These are phyloP conservation scores for Didymella segeticola DNA, from an alignment of 2,329 filamentous ascomycete genomes.

Conservation along the genomic window DNA sequence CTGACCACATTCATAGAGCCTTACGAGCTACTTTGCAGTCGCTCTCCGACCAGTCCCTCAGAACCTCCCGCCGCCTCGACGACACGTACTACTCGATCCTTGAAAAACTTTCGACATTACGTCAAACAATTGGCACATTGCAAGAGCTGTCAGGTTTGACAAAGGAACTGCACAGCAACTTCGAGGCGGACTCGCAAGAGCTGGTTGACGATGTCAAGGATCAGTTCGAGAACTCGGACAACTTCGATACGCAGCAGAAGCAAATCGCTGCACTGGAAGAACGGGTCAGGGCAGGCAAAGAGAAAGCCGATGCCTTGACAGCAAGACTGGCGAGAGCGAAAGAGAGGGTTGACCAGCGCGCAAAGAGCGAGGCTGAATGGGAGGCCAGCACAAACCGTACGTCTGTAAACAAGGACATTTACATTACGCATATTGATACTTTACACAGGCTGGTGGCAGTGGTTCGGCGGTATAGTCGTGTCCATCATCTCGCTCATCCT, in stretches of 20 bases:
- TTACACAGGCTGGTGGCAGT: slow-evolving; percentile 60
- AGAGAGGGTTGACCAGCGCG: slow-evolving; percentile 70
- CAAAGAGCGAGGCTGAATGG: slow-evolving; percentile 70
- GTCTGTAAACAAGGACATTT: neutral
- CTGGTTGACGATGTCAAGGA: slow-evolving; percentile 66
- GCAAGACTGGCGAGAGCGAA: slow-evolving; percentile 69
- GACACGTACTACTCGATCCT: slow-evolving; percentile 76
- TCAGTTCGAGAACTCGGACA: slow-evolving; percentile 66
- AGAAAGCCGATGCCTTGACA: slow-evolving; percentile 66
- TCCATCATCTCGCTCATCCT: slow-evolving; percentile 55
- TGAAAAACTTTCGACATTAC: slow-evolving; percentile 70
- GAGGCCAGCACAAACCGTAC: slow-evolving; percentile 65
- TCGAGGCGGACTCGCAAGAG: slow-evolving; percentile 65
- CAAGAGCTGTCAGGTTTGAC: slow-evolving; percentile 71
- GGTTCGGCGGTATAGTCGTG: slow-evolving; percentile 66
- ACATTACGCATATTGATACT: slow-evolving; percentile 19
- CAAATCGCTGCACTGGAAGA: slow-evolving; percentile 68
- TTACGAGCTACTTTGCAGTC: slow-evolving; percentile 50
- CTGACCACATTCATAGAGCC: slow-evolving; percentile 42
- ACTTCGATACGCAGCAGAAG: slow-evolving; percentile 70
- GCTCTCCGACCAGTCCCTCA: slow-evolving; percentile 66
- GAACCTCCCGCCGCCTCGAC: slow-evolving; percentile 71
- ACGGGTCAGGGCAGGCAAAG: slow-evolving; percentile 66
- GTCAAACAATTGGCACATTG: slow-evolving; percentile 68
- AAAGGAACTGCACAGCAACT: slow-evolving; percentile 63